Percentiles rank a stretch among this genome's conserved stretches.
These are phyloP conservation scores for Acanthamoeba rhysodes DNA, from an alignment of 208 protist genomes.

Conservation along the genomic window DNA sequence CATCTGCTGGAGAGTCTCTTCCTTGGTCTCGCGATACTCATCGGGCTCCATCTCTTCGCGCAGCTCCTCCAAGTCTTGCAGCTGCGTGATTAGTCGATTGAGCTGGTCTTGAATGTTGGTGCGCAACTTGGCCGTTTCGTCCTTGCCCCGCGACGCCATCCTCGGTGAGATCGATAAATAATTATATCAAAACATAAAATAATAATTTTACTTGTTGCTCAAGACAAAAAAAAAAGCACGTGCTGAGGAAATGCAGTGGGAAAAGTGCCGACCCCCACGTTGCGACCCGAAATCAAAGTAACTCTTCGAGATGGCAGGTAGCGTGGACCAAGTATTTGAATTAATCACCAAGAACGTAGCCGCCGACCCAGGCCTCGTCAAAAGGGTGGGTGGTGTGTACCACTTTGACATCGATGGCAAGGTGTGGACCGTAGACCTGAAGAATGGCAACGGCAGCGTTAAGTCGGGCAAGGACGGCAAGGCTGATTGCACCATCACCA, in stretches of 20 bases:
- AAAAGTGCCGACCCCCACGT: too few species aligned
- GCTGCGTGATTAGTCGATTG: conserved; percentile 88
- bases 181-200: too few species aligned
- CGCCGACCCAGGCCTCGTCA: conserved; percentile 76
- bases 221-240: too few species aligned
- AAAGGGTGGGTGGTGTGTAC: conserved; percentile 80
- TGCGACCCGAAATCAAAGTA: too few species aligned
- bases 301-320: neutral
- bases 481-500: conserved; percentile 83
- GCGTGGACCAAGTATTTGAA: neutral
- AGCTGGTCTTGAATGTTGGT: conserved; percentile 90
- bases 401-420: conserved; percentile 76
- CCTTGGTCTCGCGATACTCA: conserved; percentile 85
- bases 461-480: conserved; percentile 60
- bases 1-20: conserved; percentile 90
- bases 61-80: conserved; percentile 90
- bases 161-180: too few species aligned
- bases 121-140: conserved; percentile 86
- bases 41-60: conserved; percentile 87
- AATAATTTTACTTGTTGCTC: too few species aligned
- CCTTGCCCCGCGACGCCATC: conserved; percentile 75
- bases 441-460: conserved; percentile 81
- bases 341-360: conserved; percentile 30
- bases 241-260: too few species aligned
- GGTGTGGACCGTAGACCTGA: conserved; percentile 83